Evolutionary conservation across 2,329 filamentous ascomycete species (phyloP).

Genomic region (Trichoderma afroharzianum): DNA sequence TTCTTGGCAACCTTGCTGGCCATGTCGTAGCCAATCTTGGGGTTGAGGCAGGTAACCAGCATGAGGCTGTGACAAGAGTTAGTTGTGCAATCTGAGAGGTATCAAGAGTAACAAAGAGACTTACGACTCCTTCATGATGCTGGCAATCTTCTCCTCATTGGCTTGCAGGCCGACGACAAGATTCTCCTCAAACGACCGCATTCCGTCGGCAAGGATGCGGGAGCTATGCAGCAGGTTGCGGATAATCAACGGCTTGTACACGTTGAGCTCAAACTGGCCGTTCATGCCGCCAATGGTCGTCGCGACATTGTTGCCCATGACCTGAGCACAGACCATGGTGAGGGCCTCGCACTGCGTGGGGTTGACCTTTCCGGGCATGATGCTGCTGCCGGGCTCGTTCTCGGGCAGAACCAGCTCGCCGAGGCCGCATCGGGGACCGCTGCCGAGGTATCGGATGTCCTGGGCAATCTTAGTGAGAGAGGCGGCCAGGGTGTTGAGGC

Average conservation of each 20-base stretch:
- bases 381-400: slow-evolving; percentile 95
- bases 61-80: slow-evolving; percentile 64
- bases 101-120: slow-evolving; percentile 27
- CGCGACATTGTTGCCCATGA: slow-evolving; percentile 95
- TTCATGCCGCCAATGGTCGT: slow-evolving; percentile 93
- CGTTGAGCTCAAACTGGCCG: slow-evolving; percentile 98
- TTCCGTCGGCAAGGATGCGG: slow-evolving; percentile 83
- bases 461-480: slow-evolving; percentile 98
- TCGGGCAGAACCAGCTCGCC: slow-evolving; percentile 91
- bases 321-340: slow-evolving; percentile 96
- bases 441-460: slow-evolving; percentile 95
- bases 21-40: slow-evolving; percentile 96
- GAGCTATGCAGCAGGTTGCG: slow-evolving; percentile 91
- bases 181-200: slow-evolving; percentile 94
- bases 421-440: slow-evolving; percentile 90
- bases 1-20: slow-evolving; percentile 97
- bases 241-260: slow-evolving; percentile 97
- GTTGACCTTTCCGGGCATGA: slow-evolving; percentile 99
- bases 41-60: slow-evolving; percentile 97
- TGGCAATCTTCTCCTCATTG: slow-evolving; percentile 87
- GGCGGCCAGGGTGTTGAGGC: slow-evolving; percentile 85
- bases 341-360: slow-evolving; percentile 96
- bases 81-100: neutral
- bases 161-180: slow-evolving; percentile 83
- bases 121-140: slow-evolving; percentile 92